phyloP scores from a whole-genome alignment of 371 early-diverging fungal genomes.

The Chytridiales sp. region DNA sequence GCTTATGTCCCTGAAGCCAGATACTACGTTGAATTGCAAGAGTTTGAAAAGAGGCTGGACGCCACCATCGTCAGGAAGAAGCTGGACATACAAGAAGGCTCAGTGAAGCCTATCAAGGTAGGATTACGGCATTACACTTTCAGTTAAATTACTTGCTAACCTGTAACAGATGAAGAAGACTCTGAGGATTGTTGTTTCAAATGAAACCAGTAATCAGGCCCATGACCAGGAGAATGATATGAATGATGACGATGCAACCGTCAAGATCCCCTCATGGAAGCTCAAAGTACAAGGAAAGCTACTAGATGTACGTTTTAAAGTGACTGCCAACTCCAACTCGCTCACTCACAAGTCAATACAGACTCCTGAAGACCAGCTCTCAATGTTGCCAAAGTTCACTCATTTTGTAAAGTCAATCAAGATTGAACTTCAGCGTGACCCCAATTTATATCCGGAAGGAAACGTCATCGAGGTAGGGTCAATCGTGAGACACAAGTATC shows the following conservation, averaged over 20 bases:
- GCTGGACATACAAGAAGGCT: conserved; percentile 83
- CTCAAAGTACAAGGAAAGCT: conserved; percentile 87
- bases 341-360: no score
- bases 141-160: neutral
- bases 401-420: conserved; percentile 75
- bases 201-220: conserved; percentile 74
- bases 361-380: no score
- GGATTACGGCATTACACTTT: neutral
- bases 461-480: conserved; percentile 65
- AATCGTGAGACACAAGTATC: neutral
- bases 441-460: conserved; percentile 50
- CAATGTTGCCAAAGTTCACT: conserved; percentile 86
- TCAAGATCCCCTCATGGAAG: conserved; percentile 75
- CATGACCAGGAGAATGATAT: conserved; percentile 13
- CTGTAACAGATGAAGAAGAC: conserved; percentile 66
- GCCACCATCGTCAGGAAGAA: conserved; percentile 84
- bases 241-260: conserved; percentile 21
- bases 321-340: no score
- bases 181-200: conserved; percentile 87
- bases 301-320: conserved; percentile 59
- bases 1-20: conserved; percentile 88
- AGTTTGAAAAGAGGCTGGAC: conserved; percentile 86
- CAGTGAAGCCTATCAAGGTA: conserved; percentile 73
- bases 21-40: conserved; percentile 78
- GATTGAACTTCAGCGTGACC: conserved; percentile 82